Conservation (phyloP, 2,329 filamentous ascomycete species). For the Cryphonectria parasitica region DNA sequence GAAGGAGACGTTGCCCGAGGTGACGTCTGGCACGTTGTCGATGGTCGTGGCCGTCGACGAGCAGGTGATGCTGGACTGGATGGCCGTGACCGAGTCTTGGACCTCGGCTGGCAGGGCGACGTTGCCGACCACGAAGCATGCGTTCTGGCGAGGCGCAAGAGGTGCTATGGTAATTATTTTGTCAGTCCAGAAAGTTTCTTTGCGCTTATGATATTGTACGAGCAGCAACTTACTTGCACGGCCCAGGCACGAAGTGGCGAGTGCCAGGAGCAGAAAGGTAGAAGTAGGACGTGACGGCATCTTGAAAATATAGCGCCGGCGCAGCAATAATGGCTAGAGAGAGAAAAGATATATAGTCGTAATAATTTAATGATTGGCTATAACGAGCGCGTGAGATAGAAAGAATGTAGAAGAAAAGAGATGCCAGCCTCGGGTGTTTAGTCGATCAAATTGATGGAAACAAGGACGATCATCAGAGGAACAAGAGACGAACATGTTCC, state of each 20-base stretch:
- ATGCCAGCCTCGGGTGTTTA: background rate
- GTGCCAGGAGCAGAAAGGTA: slow-evolving; percentile 17
- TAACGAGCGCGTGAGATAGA: background rate
- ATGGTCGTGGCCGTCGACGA: slow-evolving; percentile 51
- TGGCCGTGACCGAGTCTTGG: slow-evolving; percentile 44
- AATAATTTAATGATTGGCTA: background rate
- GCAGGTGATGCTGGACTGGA: slow-evolving; percentile 55
- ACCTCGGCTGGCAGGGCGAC: slow-evolving; percentile 55
- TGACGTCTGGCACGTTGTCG: slow-evolving; percentile 59
- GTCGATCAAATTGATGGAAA: background rate
- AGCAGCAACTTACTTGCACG: slow-evolving; percentile 15
- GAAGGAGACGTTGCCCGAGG: slow-evolving; percentile 53
- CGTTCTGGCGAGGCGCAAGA: slow-evolving; percentile 38
- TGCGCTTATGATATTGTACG: background rate
- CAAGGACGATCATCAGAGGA: background rate
- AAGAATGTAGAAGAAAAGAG: background rate
- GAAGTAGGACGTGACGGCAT: slow-evolving; percentile 20
- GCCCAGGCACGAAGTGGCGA: slow-evolving; percentile 15
- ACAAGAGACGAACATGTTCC: slow-evolving; percentile 1
- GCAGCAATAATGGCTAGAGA: no score
- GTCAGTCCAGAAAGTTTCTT: background rate
- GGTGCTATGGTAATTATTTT: slow-evolving; percentile 8
- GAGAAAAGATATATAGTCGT: background rate
- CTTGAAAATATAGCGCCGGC: background rate
- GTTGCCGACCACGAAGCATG: slow-evolving; percentile 60